Percentiles rank a stretch among this genome's conserved stretches.
Evolutionary conservation across 2,329 filamentous ascomycete genomes (phyloP).

Genomic region (Claviceps pazoutovae): DNA sequence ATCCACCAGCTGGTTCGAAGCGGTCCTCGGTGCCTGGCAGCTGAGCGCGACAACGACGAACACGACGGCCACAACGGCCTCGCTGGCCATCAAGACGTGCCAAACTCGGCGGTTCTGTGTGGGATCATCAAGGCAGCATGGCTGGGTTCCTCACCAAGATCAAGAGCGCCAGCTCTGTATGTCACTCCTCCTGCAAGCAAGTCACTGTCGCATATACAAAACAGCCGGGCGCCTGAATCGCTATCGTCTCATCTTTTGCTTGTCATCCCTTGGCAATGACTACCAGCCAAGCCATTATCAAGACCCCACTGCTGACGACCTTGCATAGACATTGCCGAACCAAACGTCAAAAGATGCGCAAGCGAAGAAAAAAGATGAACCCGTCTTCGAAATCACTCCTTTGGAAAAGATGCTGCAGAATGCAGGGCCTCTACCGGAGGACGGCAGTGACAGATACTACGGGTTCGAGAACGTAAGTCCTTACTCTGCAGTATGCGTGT

Average conservation of each 20-base stretch:
- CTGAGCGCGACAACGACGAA: neutral
- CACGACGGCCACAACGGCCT: neutral
- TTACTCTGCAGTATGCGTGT: neutral
- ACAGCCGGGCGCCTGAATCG: neutral
- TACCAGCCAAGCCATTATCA: constrained; percentile 7
- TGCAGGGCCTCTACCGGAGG: constrained; percentile 64
- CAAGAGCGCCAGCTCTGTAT: constrained; percentile 40
- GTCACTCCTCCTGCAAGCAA: constrained; percentile 15
- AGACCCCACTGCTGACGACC: constrained; percentile 17
- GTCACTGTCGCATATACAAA: neutral
- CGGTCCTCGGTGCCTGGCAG: constrained; percentile 1
- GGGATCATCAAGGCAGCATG: constrained; percentile 24
- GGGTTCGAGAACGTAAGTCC: constrained; percentile 86
- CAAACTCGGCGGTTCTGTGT: neutral
- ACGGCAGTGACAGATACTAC: constrained; percentile 97
- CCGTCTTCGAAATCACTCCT: constrained; percentile 44
- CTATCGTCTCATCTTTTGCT: neutral
- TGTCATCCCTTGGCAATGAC: neutral
- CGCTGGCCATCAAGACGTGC: neutral
- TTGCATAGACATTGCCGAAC: constrained; percentile 28
- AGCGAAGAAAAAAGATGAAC: constrained; percentile 42
- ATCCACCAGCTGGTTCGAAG: constrained; percentile 7
- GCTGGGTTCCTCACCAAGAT: constrained; percentile 46
- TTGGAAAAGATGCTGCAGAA: constrained; percentile 66
- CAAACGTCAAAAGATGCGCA: constrained; percentile 31